phyloP scores from a whole-genome alignment of 257 asterid genomes.

The Jaltomata sinuosa region DNA sequence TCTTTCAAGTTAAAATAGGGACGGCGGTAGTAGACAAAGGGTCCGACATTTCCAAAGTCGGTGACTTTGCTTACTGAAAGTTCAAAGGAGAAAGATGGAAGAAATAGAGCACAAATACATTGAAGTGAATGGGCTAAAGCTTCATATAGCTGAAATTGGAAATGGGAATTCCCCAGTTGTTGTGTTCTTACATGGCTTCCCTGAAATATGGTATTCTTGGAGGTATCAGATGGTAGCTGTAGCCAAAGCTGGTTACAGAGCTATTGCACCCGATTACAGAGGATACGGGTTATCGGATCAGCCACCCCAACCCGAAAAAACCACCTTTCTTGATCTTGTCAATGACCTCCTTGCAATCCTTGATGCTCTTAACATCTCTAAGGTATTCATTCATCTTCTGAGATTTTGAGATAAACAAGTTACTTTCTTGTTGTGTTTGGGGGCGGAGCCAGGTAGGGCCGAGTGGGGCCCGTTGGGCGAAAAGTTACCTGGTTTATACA shows the following conservation, averaged over 20 bases:
- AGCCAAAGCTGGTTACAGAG: slow-evolving; percentile 40
- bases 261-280: slow-evolving; percentile 49
- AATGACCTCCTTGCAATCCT: slow-evolving; percentile 33
- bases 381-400: not conserved
- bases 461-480: too few relatives aligned
- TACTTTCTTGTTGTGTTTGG: too few relatives aligned
- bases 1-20: too few relatives aligned
- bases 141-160: slow-evolving; percentile 45
- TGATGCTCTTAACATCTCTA: slow-evolving; percentile 33
- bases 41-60: too few relatives aligned
- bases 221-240: slow-evolving; percentile 37
- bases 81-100: slow-evolving; percentile 23
- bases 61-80: too few relatives aligned
- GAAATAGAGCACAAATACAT: slow-evolving; percentile 30
- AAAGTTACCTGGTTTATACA: too few relatives aligned
- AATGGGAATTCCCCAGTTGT: slow-evolving; percentile 18
- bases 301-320: slow-evolving; percentile 36
- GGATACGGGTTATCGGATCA: slow-evolving; percentile 55
- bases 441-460: too few relatives aligned
- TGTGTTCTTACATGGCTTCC: slow-evolving; percentile 43
- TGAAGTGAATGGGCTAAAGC: slow-evolving; percentile 28
- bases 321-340: slow-evolving; percentile 23
- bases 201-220: slow-evolving; percentile 53
- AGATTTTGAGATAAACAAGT: not conserved
- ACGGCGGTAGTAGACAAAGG: too few relatives aligned